Conservation (phyloP, 495 filamentous ascomycete species). For the Bacidia rubella region DNA sequence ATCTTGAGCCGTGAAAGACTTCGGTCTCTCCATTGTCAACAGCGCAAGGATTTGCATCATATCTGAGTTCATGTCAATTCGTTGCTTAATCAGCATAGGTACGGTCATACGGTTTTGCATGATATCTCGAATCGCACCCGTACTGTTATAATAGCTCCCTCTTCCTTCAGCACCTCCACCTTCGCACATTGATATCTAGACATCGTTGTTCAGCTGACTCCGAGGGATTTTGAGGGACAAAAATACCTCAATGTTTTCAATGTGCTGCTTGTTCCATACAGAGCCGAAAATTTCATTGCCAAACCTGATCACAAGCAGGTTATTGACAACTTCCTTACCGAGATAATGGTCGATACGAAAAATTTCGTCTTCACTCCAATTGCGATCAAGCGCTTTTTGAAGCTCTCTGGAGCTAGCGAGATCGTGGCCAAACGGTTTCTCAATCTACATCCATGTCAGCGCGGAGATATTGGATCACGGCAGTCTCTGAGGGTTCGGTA, state of each 20-base stretch:
- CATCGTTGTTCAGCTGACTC: not conserved
- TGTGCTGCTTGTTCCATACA: slow-evolving; percentile 96
- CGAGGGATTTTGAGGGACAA: not conserved
- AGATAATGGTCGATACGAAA: slow-evolving; percentile 99
- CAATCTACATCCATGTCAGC: slow-evolving; percentile 44
- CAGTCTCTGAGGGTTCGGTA: not conserved
- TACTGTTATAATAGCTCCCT: slow-evolving; percentile 97
- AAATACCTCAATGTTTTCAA: slow-evolving; percentile 70
- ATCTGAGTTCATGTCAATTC: slow-evolving; percentile 36
- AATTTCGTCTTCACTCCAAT: slow-evolving; percentile 97
- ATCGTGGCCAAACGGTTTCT: slow-evolving; percentile 98
- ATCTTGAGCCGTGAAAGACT: slow-evolving; percentile 93
- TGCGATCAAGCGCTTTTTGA: slow-evolving; percentile 80
- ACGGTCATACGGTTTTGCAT: slow-evolving; percentile 68
- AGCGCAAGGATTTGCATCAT: slow-evolving; percentile 89
- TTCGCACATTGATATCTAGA: slow-evolving; percentile 91
- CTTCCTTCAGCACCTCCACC: slow-evolving; percentile 95
- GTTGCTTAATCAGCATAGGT: not conserved
- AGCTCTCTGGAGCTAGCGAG: slow-evolving; percentile 83
- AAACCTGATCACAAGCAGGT: slow-evolving; percentile 91
- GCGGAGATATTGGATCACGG: too few species aligned
- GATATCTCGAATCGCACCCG: slow-evolving; percentile 96
- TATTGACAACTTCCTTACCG: slow-evolving; percentile 99
- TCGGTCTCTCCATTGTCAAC: slow-evolving; percentile 93
- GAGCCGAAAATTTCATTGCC: slow-evolving; percentile 98